phyloP scores from a whole-genome alignment of 2,329 filamentous ascomycete species.

The Mycogone perniciosa region DNA sequence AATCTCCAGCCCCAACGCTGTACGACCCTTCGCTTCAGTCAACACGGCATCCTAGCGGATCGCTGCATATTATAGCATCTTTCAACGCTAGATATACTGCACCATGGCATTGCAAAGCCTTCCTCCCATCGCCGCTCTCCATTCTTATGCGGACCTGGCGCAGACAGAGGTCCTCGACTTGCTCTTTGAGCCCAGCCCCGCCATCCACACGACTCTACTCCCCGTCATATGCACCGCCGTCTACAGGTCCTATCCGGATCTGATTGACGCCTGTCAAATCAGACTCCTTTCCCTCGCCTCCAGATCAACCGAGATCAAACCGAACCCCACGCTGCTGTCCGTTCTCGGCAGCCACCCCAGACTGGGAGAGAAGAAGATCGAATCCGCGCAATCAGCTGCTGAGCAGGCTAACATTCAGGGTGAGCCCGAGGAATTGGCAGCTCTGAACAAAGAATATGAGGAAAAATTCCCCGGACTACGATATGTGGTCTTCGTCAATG shows the following conservation, averaged over 20 bases:
- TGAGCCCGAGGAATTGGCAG: conserved; percentile 53
- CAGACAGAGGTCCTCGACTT: conserved; percentile 61
- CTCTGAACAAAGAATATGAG: conserved; percentile 74
- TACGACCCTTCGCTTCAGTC: too few species aligned
- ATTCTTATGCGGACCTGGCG: conserved; percentile 46
- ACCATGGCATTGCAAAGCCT: conserved; percentile 31
- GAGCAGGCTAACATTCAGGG: conserved; percentile 74
- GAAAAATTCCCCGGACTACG: conserved; percentile 70
- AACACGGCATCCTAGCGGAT: too few species aligned
- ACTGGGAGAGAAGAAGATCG: conserved; percentile 72
- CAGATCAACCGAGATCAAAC: conserved; percentile 41
- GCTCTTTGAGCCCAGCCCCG: conserved; percentile 76
- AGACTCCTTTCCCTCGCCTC: conserved; percentile 56
- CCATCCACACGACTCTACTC: conserved; percentile 65
- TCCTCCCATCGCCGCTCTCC: conserved; percentile 52
- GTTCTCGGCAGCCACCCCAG: conserved; percentile 80
- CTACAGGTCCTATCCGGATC: conserved; percentile 61
- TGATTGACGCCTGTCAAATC: conserved; percentile 61
- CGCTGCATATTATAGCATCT: not conserved
- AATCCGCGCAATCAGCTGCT: conserved; percentile 71
- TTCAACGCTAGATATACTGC: not conserved
- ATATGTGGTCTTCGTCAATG: conserved; percentile 92
- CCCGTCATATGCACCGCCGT: conserved; percentile 52
- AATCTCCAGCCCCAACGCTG: too few species aligned
- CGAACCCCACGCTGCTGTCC: conserved; percentile 49